Percentiles rank a stretch among this genome's conserved stretches.
Conservation (phyloP, 208 protist species). For the Crithidia expoeki region DNA sequence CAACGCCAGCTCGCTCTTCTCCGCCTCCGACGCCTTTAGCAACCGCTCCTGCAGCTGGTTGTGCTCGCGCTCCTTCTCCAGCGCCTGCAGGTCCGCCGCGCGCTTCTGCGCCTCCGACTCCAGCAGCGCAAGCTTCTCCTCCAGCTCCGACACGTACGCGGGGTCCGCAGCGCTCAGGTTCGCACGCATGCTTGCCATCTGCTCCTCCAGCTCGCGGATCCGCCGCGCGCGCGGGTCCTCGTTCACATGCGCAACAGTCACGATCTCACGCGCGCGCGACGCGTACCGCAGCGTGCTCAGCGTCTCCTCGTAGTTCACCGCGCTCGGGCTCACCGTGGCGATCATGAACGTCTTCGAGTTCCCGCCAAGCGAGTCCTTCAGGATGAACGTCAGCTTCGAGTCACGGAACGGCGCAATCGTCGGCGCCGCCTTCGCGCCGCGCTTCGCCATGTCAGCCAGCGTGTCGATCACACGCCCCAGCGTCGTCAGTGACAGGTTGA, state of each 20-base stretch:
- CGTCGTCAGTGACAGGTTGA: constrained; percentile 35
- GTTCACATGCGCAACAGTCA: constrained; percentile 89
- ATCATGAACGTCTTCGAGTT: constrained; percentile 95
- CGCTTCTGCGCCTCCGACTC: no score
- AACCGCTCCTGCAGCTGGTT: no score
- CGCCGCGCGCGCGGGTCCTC: constrained; percentile 85
- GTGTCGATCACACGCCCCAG: constrained; percentile 86
- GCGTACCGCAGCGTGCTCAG: constrained; percentile 93
- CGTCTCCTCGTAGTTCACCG: constrained; percentile 92
- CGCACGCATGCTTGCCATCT: constrained; percentile 65
- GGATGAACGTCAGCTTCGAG: constrained; percentile 85
- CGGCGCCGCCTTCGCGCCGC: neutral
- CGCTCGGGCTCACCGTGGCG: constrained; percentile 90
- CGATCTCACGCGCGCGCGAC: constrained; percentile 88
- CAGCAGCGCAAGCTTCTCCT: constrained; percentile 35
- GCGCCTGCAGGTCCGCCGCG: no score
- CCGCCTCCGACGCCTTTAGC: no score
- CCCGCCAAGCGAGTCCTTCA: constrained; percentile 90
- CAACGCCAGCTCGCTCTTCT: no score
- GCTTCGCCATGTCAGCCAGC: constrained; percentile 45
- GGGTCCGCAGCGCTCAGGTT: constrained; percentile 55
- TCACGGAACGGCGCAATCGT: constrained; percentile 79
- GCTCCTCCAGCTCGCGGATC: constrained; percentile 50
- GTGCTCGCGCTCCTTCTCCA: no score
- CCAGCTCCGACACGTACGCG: constrained; percentile 66